Conservation (phyloP, 2,329 filamentous ascomycete genomes). For the Exserohilum turcica region DNA sequence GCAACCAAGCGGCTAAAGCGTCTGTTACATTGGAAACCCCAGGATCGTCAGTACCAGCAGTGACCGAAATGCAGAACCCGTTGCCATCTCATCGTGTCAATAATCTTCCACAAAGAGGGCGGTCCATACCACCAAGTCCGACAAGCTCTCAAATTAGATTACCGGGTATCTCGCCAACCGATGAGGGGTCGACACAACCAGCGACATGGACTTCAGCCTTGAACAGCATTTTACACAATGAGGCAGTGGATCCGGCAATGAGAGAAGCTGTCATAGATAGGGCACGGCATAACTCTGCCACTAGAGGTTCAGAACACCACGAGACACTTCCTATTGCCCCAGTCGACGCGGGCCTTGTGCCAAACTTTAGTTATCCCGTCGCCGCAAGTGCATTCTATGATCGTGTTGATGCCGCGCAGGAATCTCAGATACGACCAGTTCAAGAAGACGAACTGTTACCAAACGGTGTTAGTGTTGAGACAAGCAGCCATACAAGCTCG, state of each 20-base stretch:
- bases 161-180: background rate
- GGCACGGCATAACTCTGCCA: background rate
- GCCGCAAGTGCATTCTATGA: conserved; percentile 19
- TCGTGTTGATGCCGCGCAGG: background rate
- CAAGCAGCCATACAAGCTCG: background rate
- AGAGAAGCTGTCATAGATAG: conserved; percentile 10
- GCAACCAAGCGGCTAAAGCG: background rate
- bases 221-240: conserved; percentile 12
- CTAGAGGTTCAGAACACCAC: background rate
- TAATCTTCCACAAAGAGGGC: background rate
- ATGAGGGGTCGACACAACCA: background rate
- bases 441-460: background rate
- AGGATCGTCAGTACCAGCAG: background rate
- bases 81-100: background rate
- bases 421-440: background rate
- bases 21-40: background rate
- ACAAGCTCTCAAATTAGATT: background rate
- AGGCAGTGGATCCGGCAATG: conserved; percentile 7
- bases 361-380: conserved; percentile 33
- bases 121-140: background rate
- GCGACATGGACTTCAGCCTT: conserved; percentile 20
- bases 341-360: conserved; percentile 19
- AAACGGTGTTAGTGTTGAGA: background rate
- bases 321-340: background rate
- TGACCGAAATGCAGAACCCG: background rate